Base-by-base conservation (phyloP, 31 red algal genomes). In the Bonnemaisonia californica region DNA sequence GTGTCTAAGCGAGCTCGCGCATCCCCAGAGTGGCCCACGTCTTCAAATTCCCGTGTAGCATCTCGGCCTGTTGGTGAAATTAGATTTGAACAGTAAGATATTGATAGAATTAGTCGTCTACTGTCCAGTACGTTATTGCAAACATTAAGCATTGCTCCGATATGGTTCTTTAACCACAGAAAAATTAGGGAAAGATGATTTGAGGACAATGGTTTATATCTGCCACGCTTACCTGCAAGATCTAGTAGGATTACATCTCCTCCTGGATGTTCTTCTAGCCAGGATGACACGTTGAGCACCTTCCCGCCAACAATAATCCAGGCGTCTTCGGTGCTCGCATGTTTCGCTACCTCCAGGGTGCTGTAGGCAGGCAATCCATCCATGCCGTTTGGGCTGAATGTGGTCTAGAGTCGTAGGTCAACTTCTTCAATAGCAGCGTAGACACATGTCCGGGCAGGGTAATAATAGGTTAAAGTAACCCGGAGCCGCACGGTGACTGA, bases 21-120 rank as follows among this genome's bases (percentile, higher is more conserved):
- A 24, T 92, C 89, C 54, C 89, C 83, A 30, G 95, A 98, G 58
- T 98, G 95, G 3, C 95, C 95, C 2, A 98, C 95, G 51, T 98
- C 95, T 54, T 98, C 95, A 79, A 98, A 98, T 70, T 98, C 95
- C 2, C 95, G 85, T 56, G 91, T 94, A 12, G 95, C 95, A 68
- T 98, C 91, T 27, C 95, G 81, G 21, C 95, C 95, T 90, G 13
- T 59, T 1, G 34, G 29, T 54, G 24, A 26, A 3, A 81, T 30
- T 2, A 48, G 65, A 47, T 21, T n/a, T 42, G 2, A 55, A 51
- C 30, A 2, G 9, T 66, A 55, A 2, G n/a, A 11, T 39, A 30
- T 11, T 45, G 64, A 70, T 36, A 57, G 61, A 51, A 47, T 22
- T 39, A 3, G 22, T 34, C 2, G 45, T 66, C 42, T 24, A 22